Evolutionary conservation across 441 rosid species (phyloP), one percentile per base, ranked within the genome.

Genomic region (Breynia disticha): DNA sequence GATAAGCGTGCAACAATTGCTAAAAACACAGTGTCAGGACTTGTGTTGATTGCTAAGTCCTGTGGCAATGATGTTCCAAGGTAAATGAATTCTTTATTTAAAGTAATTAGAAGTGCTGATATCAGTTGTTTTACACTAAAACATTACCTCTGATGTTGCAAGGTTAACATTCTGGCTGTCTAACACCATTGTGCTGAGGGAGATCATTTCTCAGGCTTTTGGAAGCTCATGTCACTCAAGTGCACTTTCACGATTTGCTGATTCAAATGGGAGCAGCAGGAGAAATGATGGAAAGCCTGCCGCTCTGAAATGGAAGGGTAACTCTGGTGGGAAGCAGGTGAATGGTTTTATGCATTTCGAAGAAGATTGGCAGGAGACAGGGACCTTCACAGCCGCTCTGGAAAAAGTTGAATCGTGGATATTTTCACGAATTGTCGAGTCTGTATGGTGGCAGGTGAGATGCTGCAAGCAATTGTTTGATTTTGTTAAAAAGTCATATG

Each of bases 121-220:
- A 52, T 67, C 32, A 11, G 11, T 44, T 38, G 42, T 38, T n/a
- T 49, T 62, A 12, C 52, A 46, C 54, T 55, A 48, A 64, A 46
- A 45, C 57, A 56, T 35, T 45, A 11, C 48, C 52, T 68, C 59
- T 49, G 42, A 16, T 49, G 41, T 69, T 46, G 64, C 54, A 62
- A 90, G 97, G 86, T 77, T 90, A 55, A 81, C 80, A 49, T 87
- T 84, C 75, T 90, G 97, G 97, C 55, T 90, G 72, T 87, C 96
- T 17, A 90, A 90, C 69, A 56, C 86, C 39, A 68, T 87, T 61
- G 77, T 80, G 72, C 62, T 90, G 67, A 74, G 87, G 69, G 95
- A 79, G 77, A 77, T 83, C 19, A 72, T 81, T 64, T 77, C 68
- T 44, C 76, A 82, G 67, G 77, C 88, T 62, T 80, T 80, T 76